Evolutionary conservation across 768 basidiomycete genomes (phyloP).

Genomic region (Boletus subcaerulescens): DNA sequence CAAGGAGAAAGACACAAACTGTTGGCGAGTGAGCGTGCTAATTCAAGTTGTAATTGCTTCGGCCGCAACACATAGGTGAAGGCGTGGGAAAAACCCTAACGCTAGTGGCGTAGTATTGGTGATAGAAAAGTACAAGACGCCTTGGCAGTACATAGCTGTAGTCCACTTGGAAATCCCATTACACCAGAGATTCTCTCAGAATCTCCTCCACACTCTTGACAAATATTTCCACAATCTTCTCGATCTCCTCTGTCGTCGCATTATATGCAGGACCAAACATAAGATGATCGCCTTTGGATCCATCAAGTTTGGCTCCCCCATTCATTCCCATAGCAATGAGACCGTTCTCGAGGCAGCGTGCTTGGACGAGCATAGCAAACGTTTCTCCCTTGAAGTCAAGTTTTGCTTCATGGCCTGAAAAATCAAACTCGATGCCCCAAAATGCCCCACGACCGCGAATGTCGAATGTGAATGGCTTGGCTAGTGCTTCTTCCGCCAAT

Average conservation of each 20-base stretch:
- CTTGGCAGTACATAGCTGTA: no score
- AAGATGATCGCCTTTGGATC: conserved; percentile 67
- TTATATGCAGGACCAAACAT: conserved; percentile 83
- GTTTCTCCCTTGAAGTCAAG: conserved; percentile 48
- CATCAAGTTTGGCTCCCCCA: conserved; percentile 67
- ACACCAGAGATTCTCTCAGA: conserved; percentile 37
- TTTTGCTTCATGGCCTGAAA: conserved; percentile 42
- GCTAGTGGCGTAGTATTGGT: conserved; percentile 6
- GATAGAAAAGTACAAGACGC: no score
- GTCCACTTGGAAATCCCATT: neutral
- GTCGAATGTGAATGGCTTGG: conserved; percentile 70
- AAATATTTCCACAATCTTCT: conserved; percentile 62
- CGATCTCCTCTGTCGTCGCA: conserved; percentile 64
- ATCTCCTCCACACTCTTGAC: conserved; percentile 67
- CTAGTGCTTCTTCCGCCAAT: conserved; percentile 49
- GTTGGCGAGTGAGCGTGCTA: conserved; percentile 21
- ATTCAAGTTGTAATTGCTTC: conserved; percentile 22
- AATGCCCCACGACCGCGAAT: conserved; percentile 83
- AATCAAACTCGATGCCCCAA: conserved; percentile 84
- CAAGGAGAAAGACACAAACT: conserved; percentile 24
- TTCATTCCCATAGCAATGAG: conserved; percentile 72
- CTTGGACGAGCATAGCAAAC: conserved; percentile 73
- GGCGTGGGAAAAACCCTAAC: conserved; percentile 30
- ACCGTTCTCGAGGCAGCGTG: conserved; percentile 61
- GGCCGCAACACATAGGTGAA: conserved; percentile 19